A percentile compares a stretch with the other conserved stretches of the same genome.
phyloP scores from a whole-genome alignment of 208 protist genomes.

The Leptomonas seymouri region DNA sequence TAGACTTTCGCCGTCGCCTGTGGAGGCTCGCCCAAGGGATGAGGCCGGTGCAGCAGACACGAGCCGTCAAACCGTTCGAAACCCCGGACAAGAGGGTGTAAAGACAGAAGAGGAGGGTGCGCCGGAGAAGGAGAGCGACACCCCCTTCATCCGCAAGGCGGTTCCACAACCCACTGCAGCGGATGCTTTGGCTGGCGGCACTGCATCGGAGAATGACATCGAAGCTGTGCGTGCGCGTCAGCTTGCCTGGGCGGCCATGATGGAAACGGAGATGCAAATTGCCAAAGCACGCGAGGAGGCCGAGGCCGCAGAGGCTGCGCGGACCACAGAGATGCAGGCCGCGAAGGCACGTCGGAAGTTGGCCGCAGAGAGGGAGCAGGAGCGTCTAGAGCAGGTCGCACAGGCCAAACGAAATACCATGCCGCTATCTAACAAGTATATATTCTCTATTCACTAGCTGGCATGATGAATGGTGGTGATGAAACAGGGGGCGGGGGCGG shows the following conservation, averaged over 20 bases:
- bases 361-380: slow-evolving; percentile 53
- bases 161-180: slow-evolving; percentile 1
- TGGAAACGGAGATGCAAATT: slow-evolving; percentile 50
- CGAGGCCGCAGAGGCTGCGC: slow-evolving; percentile 39
- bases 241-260: slow-evolving; percentile 60
- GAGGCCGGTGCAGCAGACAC: too few relatives aligned
- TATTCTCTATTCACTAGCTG: slow-evolving; percentile 81
- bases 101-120: background rate
- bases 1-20: too few relatives aligned
- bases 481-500: background rate
- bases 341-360: slow-evolving; percentile 38
- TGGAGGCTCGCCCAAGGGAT: too few relatives aligned
- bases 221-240: slow-evolving; percentile 52
- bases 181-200: background rate
- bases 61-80: too few relatives aligned
- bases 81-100: too few relatives aligned
- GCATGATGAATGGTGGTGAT: background rate
- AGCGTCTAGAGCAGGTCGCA: slow-evolving; percentile 42
- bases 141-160: slow-evolving; percentile 29
- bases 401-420: slow-evolving; percentile 51
- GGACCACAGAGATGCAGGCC: slow-evolving; percentile 43
- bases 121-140: slow-evolving; percentile 14
- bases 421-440: slow-evolving; percentile 75
- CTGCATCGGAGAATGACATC: slow-evolving; percentile 10
- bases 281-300: slow-evolving; percentile 38